Evolutionary conservation across 2,329 filamentous ascomycete species (phyloP).

Genomic region (Zopfia rhizophila): DNA sequence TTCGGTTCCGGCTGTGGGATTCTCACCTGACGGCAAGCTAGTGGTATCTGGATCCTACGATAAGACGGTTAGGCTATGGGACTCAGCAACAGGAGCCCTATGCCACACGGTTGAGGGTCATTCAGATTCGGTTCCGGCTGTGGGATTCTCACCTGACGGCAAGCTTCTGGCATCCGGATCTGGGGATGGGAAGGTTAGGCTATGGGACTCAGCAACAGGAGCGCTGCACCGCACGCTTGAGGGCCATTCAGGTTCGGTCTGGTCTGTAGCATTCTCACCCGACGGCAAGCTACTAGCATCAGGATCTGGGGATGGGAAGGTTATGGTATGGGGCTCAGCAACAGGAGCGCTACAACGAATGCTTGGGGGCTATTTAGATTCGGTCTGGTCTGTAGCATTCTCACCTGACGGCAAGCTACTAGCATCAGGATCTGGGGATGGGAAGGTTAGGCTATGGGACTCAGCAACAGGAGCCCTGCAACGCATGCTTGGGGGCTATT

Average conservation of each 20-base stretch:
- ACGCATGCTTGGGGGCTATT: background rate
- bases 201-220: too few species aligned
- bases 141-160: slow-evolving; percentile 7
- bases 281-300: slow-evolving; percentile 1
- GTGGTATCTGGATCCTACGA: slow-evolving; percentile 94
- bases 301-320: background rate
- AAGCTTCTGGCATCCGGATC: slow-evolving; percentile 1
- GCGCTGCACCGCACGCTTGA: background rate
- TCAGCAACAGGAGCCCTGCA: too few species aligned
- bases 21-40: slow-evolving; percentile 60
- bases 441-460: too few species aligned
- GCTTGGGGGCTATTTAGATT: background rate
- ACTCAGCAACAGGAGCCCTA: slow-evolving; percentile 63
- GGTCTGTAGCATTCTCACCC: slow-evolving; percentile 7
- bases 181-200: background rate
- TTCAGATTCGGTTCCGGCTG: background rate
- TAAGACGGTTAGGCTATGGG: slow-evolving; percentile 92
- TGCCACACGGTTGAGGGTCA: background rate
- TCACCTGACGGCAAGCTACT: slow-evolving; percentile 7
- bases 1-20: background rate
- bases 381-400: slow-evolving; percentile 3
- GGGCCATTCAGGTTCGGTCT: background rate
- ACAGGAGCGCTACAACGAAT: slow-evolving; percentile 1
- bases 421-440: slow-evolving; percentile 7
- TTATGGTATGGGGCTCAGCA: slow-evolving; percentile 23